phyloP scores from a whole-genome alignment of 2,329 filamentous ascomycete genomes.

The Dothideomycetes sp. region DNA sequence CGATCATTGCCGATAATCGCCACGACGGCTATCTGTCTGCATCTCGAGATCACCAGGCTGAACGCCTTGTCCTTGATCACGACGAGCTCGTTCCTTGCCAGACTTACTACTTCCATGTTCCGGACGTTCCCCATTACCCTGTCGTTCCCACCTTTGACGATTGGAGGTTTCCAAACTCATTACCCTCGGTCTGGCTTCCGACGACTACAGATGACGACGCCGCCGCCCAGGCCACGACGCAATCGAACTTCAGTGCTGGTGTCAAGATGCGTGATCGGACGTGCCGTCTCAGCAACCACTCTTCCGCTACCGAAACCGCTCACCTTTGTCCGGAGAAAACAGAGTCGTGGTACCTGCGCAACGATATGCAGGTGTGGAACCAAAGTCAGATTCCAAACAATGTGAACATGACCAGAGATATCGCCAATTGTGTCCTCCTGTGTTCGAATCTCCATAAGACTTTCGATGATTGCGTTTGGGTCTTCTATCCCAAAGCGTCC shows the following conservation, averaged over 20 bases:
- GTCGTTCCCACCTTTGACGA: slow-evolving; percentile 1
- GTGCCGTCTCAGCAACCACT: too few species aligned
- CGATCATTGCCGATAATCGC: slow-evolving; percentile 6
- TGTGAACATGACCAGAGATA: too few species aligned
- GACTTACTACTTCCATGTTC: slow-evolving; percentile 4
- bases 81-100: neutral
- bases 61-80: slow-evolving; percentile 1
- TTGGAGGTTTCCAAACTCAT: neutral
- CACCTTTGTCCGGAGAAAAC: too few species aligned
- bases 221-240: neutral
- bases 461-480: too few species aligned
- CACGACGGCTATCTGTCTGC: slow-evolving; percentile 2
- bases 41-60: neutral
- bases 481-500: neutral
- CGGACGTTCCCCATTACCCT: neutral
- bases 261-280: too few species aligned
- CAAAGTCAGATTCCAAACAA: too few species aligned
- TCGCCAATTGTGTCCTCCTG: too few species aligned
- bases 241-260: too few species aligned
- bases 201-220: neutral
- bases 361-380: too few species aligned
- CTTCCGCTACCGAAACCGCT: too few species aligned
- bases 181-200: neutral
- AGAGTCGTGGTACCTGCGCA: too few species aligned
- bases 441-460: too few species aligned